Base-by-base conservation (phyloP, 2,329 filamentous ascomycete genomes). In the Penicillium sp. region DNA sequence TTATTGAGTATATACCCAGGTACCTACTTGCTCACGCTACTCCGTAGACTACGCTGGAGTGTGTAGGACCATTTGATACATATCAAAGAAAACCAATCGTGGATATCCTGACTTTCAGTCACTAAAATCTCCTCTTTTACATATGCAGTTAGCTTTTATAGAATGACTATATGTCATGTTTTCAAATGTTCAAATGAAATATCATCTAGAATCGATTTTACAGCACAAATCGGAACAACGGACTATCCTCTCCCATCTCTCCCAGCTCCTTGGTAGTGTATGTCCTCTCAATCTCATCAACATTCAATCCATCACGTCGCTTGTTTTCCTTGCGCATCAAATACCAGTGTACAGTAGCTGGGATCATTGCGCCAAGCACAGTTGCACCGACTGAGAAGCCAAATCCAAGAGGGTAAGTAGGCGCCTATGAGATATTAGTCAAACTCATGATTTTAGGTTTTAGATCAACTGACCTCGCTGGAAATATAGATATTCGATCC, bases 261-360 rank as follows among this genome's bases (percentile, higher is more conserved):
- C 69, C 66, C 3, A 75, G 59, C 55, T 75, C 62, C 11, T 68
- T 69, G 2, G 69, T 65, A 0, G 71, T 70, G 24, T 71, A 72
- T 58, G 61, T 68, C 11, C 56, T 58, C 21, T 63, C 49, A 21
- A 73, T 55, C 31, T 74, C 69, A 0, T 55, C 58, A 53, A 67
- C 65, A 0, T 62, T 64, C 11, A 69, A 10, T 27, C 52, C 63
- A 0, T 57, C 66, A 26, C 67, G 66, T 49, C 64, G 65, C 58
- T 66, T 65, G 47, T 74, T 74, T 1, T 63, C 63, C 8, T 39
- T 49, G 22, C 56, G 52, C 11, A 70, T 52, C 0, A 60, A 16
- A 10, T 63, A 57, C 43, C 71, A 49, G 27, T 57, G 51, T 14
- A 54, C 37, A 13, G 21, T 31, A 9, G 55, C 49, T 19, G 49